Base-by-base conservation (phyloP, 1,284 basidiomycete species). In the Retiboletus flavoniger region DNA sequence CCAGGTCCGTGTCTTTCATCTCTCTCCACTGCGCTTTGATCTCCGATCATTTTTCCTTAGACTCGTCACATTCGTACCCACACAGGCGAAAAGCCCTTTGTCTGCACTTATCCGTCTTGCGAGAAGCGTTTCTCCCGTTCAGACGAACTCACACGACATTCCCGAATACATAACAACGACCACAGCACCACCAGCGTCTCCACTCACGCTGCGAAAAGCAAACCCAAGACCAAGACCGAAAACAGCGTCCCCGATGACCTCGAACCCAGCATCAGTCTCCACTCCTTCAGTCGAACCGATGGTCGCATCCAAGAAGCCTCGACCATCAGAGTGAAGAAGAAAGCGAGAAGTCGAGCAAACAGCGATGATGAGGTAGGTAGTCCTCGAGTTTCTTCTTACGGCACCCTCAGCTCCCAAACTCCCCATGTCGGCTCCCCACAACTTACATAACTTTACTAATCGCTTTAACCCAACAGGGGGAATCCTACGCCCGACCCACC, bases 31-130 rank as follows among this genome's bases (percentile, higher is more conserved):
- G 47, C 58, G 42, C 55, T 28, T 60, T 61, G 50, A 59, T 59
- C 54, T 40, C 58, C 63, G 47, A 57, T 64, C 61, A 29, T 26
- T n/a, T 39, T 41, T 50, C 45, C 24, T 0, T 72, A 98, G 91
- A 99, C 95, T 19, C 89, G 96, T 54, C 96, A 99, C 71, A 96
- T 98, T 53, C 90, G 96, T 54, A 99, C 95, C 0, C 96, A 99
- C 72, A 99, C 96, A 0, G 96, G 96, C 63, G 96, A 98, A 73
- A 98, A 97, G 68, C 96, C 96, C 1, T 98, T 98, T 69, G 83
- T 86, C 32, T 99, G 96, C 80, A 90, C 85, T 1, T 93, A 91
- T 72, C 87, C 93, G 1, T 85, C 87, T n/a, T 99, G 96, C 80
- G 95, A 98, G 74, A 99, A 98, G 74, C 90, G 95, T 28, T 99